Evolutionary conservation across 176 grass and related monocot species (phyloP), one percentile per base, ranked within the genome.

Genomic region (Cenchrus purpureus): DNA sequence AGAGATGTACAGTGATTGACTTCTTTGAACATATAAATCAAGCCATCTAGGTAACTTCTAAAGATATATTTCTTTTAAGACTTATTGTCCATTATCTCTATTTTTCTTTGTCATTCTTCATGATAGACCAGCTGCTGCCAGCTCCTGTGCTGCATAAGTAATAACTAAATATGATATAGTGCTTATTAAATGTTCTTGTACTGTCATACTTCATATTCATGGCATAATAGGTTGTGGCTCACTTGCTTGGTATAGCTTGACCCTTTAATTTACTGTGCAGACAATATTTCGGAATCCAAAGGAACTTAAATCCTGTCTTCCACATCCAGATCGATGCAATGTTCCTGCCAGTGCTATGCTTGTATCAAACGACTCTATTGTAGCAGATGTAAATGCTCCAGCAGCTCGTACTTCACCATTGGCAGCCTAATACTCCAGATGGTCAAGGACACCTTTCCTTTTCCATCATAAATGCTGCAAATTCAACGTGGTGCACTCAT

Each of bases 381-480:
- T 98, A 79, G 91, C 94, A 49, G 97, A 99, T 91, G 74, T 56
- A 79, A 87, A 89, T 71, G 89, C 61, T n/a, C 97, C 97, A 60
- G 88, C 93, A 40, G 93, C 93, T 3, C 84, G 86, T 99, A 86
- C 90, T 92, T 89, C 97, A 99, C 82, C 89, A 83, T 53, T 99
- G 93, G 97, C 97, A 99, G 79, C 93, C 97, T 82, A 99, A 95
- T 83, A 99, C 97, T 83, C 97, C 97, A 65, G 93, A 99, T 86
- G 97, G 93, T 43, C 97, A 95, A 68, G 97, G 77, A 91, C 90
- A 84, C 97, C 97, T 83, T 99, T 96, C 84, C 89, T 94, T 72
- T 98, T 99, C 88, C 88, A 96, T 88, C 93, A 88, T 57, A 89
- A 73, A 82, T 83, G 65, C 73, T 52, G 76, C 54, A 5, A 95